These are phyloP conservation scores for Xanthoparmelia taractica DNA, from an alignment of 495 filamentous ascomycete genomes.

Conservation along the genomic window DNA sequence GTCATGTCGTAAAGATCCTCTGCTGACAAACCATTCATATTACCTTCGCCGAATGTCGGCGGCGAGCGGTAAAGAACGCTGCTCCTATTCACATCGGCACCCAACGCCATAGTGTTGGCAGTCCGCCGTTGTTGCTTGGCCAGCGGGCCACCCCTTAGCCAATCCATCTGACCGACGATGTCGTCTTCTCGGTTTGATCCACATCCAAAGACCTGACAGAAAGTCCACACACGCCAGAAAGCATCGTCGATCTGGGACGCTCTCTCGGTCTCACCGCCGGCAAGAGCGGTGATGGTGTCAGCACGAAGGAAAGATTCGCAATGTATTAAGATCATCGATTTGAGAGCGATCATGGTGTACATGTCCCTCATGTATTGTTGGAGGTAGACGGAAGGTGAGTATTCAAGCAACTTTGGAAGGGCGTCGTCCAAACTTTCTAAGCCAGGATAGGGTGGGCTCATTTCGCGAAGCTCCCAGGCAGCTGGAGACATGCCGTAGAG, in stretches of 20 bases:
- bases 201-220: slow-evolving; percentile 59
- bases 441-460: slow-evolving; percentile 49
- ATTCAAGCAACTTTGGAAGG: slow-evolving; percentile 43
- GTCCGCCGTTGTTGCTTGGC: slow-evolving; percentile 38
- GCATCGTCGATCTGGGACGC: slow-evolving; percentile 55
- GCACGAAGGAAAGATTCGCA: slow-evolving; percentile 52
- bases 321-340: slow-evolving; percentile 51
- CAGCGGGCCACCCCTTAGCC: slow-evolving; percentile 51
- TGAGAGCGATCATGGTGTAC: slow-evolving; percentile 51
- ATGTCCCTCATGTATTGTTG: slow-evolving; percentile 50
- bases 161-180: slow-evolving; percentile 56
- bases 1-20: slow-evolving; percentile 57
- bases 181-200: slow-evolving; percentile 54
- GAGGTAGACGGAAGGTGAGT: slow-evolving; percentile 50
- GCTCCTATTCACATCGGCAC: slow-evolving; percentile 42
- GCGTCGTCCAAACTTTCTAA: slow-evolving; percentile 41
- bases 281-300: slow-evolving; percentile 50
- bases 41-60: slow-evolving; percentile 52
- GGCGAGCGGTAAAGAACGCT: slow-evolving; percentile 51
- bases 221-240: slow-evolving; percentile 63
- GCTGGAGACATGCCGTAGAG: slow-evolving; percentile 52
- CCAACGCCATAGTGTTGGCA: slow-evolving; percentile 34
- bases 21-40: slow-evolving; percentile 46
- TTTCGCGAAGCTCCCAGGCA: slow-evolving; percentile 59
- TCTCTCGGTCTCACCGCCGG: slow-evolving; percentile 42